Conservation (phyloP, 1,139 yeast species). For the Candida pseudoviswanathii region DNA sequence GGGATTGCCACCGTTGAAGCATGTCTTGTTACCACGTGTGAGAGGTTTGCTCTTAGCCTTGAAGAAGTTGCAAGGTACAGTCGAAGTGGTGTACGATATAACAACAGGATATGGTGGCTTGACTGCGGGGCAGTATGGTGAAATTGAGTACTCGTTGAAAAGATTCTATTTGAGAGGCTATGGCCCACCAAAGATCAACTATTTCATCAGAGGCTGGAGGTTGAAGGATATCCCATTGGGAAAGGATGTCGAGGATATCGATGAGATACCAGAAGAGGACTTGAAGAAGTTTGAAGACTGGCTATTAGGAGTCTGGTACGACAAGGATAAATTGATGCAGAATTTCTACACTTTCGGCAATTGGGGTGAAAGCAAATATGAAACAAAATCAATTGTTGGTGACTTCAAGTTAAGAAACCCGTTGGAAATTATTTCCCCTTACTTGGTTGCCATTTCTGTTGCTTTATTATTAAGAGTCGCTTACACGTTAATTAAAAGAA, state of each 20-base stretch:
- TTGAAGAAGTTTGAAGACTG: constrained; percentile 64
- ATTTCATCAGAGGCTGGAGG: constrained; percentile 61
- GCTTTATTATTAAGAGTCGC: constrained; percentile 17
- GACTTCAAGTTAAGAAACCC: constrained; percentile 28
- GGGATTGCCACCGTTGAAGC: constrained; percentile 50
- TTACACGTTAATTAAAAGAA: constrained; percentile 12
- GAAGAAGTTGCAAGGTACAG: constrained; percentile 56
- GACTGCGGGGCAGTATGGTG: constrained; percentile 66
- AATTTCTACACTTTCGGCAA: constrained; percentile 58
- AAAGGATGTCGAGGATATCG: constrained; percentile 42
- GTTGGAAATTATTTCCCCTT: constrained; percentile 25
- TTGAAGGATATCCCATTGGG: constrained; percentile 70
- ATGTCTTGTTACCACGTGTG: constrained; percentile 76
- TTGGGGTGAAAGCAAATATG: constrained; percentile 20
- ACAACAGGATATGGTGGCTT: constrained; percentile 84
- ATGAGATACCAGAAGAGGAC: constrained; percentile 45
- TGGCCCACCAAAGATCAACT: constrained; percentile 67
- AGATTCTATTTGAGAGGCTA: constrained; percentile 66
- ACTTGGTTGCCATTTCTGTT: constrained; percentile 19
- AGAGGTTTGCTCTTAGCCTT: constrained; percentile 78
- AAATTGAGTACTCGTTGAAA: constrained; percentile 68
- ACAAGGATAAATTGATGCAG: constrained; percentile 72
- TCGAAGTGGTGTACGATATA: constrained; percentile 74
- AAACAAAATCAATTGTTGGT: constrained; percentile 27
- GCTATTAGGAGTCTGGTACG: constrained; percentile 75